A percentile compares a stretch with the other conserved stretches of the same genome.
These are phyloP conservation scores for Sporothrix globosa DNA, from an alignment of 2,329 filamentous ascomycete species.

Conservation along the genomic window DNA sequence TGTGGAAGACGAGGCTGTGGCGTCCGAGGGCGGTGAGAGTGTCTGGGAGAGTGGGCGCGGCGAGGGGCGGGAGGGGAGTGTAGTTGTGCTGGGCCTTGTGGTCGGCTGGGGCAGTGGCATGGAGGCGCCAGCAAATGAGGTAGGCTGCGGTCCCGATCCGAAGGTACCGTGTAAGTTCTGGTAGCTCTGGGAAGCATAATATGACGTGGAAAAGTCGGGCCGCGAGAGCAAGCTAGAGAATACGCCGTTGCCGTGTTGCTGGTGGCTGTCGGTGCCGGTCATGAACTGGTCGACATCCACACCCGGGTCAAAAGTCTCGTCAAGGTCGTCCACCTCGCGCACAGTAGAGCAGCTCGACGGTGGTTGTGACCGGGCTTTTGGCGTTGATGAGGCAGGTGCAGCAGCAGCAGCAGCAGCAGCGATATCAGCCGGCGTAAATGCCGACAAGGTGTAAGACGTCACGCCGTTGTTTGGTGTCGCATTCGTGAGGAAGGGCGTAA, in stretches of 20 bases:
- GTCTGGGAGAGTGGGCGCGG: not conserved
- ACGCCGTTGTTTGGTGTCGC: not conserved
- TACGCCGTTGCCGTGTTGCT: not conserved
- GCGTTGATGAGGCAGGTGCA: not conserved
- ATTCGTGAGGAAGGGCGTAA: conserved; percentile 9
- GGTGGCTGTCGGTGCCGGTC: not conserved
- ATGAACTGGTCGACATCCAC: conserved; percentile 21
- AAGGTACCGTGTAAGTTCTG: conserved; percentile 1
- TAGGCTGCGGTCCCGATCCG: not conserved
- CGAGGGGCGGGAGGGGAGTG: conserved; percentile 21
- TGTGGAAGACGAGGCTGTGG: not conserved
- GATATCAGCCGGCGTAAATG: not conserved
- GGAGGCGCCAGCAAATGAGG: not conserved
- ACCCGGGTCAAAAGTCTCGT: conserved; percentile 25
- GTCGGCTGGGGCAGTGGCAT: not conserved
- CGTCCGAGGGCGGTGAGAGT: not conserved
- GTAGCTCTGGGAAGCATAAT: not conserved
- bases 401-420: not conserved
- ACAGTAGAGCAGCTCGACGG: not conserved
- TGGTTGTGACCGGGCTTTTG: not conserved
- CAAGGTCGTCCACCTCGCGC: not conserved
- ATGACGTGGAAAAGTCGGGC: not conserved
- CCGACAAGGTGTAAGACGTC: not conserved
- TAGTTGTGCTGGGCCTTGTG: not conserved
- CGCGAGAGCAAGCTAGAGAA: not conserved